A percentile compares a stretch with the other conserved stretches of the same genome.
phyloP scores from a whole-genome alignment of 441 rosid genomes.

The Adansonia madagascariensis region DNA sequence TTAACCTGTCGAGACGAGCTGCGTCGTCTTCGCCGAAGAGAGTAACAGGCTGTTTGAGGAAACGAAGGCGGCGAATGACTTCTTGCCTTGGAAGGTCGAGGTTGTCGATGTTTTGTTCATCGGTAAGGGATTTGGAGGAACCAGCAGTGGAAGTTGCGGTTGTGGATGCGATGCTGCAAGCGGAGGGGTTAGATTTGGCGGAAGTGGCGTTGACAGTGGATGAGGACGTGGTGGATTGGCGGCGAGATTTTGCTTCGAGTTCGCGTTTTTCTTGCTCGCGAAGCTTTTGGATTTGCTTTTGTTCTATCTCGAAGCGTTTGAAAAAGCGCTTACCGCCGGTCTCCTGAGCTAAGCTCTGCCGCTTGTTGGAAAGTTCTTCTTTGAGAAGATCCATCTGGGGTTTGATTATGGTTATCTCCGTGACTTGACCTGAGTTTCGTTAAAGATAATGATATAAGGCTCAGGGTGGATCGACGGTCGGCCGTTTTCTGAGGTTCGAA shows the following conservation, averaged over 20 bases:
- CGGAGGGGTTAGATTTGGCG: conserved; percentile 28
- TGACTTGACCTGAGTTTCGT: neutral
- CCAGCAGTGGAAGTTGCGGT: conserved; percentile 35
- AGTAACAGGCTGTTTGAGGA: conserved; percentile 69
- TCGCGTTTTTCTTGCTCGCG: conserved; percentile 67
- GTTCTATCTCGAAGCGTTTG: conserved; percentile 72
- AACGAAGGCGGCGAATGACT: conserved; percentile 65
- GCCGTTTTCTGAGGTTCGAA: neutral
- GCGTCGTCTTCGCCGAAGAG: conserved; percentile 71
- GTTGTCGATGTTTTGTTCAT: conserved; percentile 68
- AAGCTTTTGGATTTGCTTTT: conserved; percentile 64
- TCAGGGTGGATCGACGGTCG: neutral
- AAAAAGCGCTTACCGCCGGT: conserved; percentile 63
- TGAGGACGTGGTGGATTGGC: conserved; percentile 39
- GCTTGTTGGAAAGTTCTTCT: conserved; percentile 64
- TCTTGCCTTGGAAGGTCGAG: conserved; percentile 65
- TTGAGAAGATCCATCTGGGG: conserved; percentile 63
- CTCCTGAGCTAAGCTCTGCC: conserved; percentile 52
- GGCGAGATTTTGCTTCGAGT: conserved; percentile 60
- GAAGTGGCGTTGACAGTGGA: conserved; percentile 26
- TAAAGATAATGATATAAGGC: neutral
- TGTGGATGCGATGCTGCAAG: conserved; percentile 30
- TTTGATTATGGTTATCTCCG: conserved; percentile 28
- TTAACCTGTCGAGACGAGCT: conserved; percentile 63
- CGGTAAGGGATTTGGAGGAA: conserved; percentile 52